These are phyloP conservation scores for Oidium heveae DNA, from an alignment of 2,329 filamentous ascomycete genomes.

Conservation along the genomic window DNA sequence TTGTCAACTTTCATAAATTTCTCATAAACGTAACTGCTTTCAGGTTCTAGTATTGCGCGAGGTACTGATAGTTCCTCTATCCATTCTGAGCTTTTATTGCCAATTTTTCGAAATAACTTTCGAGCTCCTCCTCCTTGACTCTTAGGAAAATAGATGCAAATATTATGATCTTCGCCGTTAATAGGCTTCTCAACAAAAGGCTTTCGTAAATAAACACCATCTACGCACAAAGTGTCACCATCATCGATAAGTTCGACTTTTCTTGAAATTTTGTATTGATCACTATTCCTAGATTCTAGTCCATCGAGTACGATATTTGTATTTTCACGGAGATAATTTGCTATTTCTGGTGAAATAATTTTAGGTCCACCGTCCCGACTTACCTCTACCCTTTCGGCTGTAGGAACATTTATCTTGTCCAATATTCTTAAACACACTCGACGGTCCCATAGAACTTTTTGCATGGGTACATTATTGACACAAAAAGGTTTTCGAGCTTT, in stretches of 20 bases:
- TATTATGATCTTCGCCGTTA: constrained; percentile 97
- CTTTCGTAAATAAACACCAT: constrained; percentile 59
- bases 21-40: constrained; percentile 82
- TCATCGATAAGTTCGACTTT: constrained; percentile 74
- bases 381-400: constrained; percentile 69
- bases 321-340: constrained; percentile 53
- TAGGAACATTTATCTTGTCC: constrained; percentile 72
- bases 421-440: constrained; percentile 70
- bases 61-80: constrained; percentile 54
- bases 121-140: constrained; percentile 71
- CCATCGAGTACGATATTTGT: constrained; percentile 56
- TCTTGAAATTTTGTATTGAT: constrained; percentile 24
- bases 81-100: constrained; percentile 96
- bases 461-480: constrained; percentile 93
- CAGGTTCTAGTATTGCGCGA: constrained; percentile 54
- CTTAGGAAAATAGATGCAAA: constrained; percentile 87
- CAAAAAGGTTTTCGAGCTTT: constrained; percentile 86
- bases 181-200: constrained; percentile 97
- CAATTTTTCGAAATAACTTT: constrained; percentile 85
- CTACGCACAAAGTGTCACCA: constrained; percentile 67
- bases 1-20: constrained; percentile 94
- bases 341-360: constrained; percentile 54
- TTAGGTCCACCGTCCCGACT: constrained; percentile 76
- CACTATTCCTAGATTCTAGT: constrained; percentile 38
- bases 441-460: constrained; percentile 89